Evolutionary conservation across 2,329 filamentous ascomycete genomes (phyloP), one percentile per base, ranked within the genome.

Genomic region (Eutypella sp.): DNA sequence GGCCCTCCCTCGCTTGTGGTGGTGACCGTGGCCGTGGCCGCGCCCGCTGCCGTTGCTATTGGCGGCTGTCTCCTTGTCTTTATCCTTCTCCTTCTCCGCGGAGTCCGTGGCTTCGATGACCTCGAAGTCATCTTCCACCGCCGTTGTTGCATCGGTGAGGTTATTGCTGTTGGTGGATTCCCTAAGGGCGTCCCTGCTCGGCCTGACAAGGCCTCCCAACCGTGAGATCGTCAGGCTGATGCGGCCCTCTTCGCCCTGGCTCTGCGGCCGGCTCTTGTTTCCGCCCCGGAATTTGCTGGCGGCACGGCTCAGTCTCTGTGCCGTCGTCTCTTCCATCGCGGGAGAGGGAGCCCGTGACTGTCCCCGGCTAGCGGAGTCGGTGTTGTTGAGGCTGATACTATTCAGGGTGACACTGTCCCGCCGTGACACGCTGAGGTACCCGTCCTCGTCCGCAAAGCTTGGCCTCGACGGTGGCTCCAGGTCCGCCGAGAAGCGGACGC

Each of bases 141-240:
- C n/a, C n/a, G n/a, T n/a, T n/a, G n/a, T n/a, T n/a, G n/a, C n/a
- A n/a, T n/a, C n/a, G n/a, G n/a, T n/a, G n/a, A n/a, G n/a, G n/a
- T n/a, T 13, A 13, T 29, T 29, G 25, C 25, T 33, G 23, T 53
- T 46, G 5, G 50, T 51, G 15, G 56, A 49, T 13, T 68, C 67
- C 29, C 66, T 64, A 45, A 71, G 57, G 0, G 65, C 68, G 47
- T 81, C 78, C 55, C 70, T 77, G 63, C 74, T 78, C 8, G 70
- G 55, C 42, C 72, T 74, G 55, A 74, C 72, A 6, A 80, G 68
- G 0, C 73, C 71, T 9, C 73, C 73, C 4, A 81, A 62, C n/a
- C 76, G 73, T 15, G 72, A 74, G 60, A 84, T 79, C 3, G 75
- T 78, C 16, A 75, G 66, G 56, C 76, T 81, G 46, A 81, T 74